Conservation (phyloP, 2,329 filamentous ascomycete species). For the Myriosclerotinia scirpicola region DNA sequence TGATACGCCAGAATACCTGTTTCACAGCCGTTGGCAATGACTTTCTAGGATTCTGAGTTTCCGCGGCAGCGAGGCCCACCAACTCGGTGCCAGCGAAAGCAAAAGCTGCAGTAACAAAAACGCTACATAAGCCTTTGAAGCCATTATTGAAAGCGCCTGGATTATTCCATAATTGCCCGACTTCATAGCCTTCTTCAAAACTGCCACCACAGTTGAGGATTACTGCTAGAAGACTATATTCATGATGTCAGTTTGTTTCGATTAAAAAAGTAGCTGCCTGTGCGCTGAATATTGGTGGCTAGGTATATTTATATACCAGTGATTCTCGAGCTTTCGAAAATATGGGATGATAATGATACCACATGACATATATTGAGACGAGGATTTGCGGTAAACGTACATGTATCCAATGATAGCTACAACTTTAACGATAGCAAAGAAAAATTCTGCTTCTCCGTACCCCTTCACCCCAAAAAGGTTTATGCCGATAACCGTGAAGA, state of each 20-base stretch:
- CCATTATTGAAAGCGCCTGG: constrained; percentile 85
- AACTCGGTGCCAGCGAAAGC: constrained; percentile 75
- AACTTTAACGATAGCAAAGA: constrained; percentile 85
- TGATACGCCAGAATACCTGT: constrained; percentile 94
- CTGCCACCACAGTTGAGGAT: constrained; percentile 83
- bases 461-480: constrained; percentile 87
- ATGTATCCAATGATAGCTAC: constrained; percentile 86
- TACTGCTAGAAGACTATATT: constrained; percentile 71
- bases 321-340: background rate
- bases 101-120: constrained; percentile 76
- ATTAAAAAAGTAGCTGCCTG: background rate
- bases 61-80: constrained; percentile 74
- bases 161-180: constrained; percentile 70
- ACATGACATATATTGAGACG: background rate
- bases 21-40: constrained; percentile 84
- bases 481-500: constrained; percentile 72
- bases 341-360: background rate
- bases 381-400: constrained; percentile 48
- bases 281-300: constrained; percentile 25
- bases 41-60: constrained; percentile 76
- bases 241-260: background rate
- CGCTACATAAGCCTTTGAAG: constrained; percentile 78
- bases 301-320: no score
- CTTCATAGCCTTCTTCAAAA: constrained; percentile 72
- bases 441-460: constrained; percentile 87